These are phyloP conservation scores for Colletotrichum sp. DNA, from an alignment of 2,329 filamentous ascomycete genomes.

Conservation along the genomic window DNA sequence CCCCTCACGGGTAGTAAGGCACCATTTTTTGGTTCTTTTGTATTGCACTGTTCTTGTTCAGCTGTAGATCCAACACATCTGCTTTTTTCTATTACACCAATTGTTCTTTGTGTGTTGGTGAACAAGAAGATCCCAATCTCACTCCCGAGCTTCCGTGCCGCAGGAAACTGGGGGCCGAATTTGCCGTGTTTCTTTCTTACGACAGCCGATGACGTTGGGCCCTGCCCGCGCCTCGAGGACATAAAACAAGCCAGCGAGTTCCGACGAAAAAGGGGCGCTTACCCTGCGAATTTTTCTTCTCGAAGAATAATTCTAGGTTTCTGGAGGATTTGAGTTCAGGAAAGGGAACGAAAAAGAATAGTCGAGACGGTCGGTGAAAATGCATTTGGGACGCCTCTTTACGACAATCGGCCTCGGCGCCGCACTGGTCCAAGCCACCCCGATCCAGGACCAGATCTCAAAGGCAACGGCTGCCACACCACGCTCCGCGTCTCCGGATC, in stretches of 20 bases:
- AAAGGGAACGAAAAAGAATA: neutral
- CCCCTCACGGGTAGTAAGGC: neutral
- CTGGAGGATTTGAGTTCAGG: neutral
- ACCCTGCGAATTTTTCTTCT: neutral
- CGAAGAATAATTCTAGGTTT: neutral
- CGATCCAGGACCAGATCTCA: neutral
- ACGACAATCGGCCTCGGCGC: neutral
- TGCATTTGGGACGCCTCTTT: conserved; percentile 3
- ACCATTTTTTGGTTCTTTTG: neutral
- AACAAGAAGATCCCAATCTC: neutral
- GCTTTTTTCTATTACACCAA: neutral
- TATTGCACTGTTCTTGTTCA: neutral
- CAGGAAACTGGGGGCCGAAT: neutral
- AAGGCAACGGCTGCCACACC: neutral
- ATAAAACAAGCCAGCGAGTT: neutral
- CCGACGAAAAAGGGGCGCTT: neutral
- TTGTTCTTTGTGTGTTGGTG: neutral
- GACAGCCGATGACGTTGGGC: conserved; percentile 11
- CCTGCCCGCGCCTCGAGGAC: neutral
- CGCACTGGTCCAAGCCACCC: conserved; percentile 1
- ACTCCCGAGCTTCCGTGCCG: neutral
- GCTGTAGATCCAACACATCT: neutral
- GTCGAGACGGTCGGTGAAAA: neutral
- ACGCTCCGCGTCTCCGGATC: neutral
- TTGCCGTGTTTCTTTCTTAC: neutral